A percentile compares a stretch with the other conserved stretches of the same genome.
These are phyloP conservation scores for Clarireedia paspali DNA, from an alignment of 2,329 filamentous ascomycete species.

Conservation along the genomic window DNA sequence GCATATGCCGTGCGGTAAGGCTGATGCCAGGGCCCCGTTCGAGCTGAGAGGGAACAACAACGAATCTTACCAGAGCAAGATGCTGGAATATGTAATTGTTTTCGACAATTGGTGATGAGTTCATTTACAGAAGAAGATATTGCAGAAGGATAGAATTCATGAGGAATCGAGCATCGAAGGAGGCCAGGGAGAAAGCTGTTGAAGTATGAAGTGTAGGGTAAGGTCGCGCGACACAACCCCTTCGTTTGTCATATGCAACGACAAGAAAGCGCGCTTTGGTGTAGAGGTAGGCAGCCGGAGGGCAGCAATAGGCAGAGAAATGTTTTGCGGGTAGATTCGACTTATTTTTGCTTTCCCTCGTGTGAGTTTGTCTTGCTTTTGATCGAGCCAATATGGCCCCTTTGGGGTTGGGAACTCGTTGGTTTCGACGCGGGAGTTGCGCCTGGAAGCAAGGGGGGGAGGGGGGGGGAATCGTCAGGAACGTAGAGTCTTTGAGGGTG, in stretches of 20 bases:
- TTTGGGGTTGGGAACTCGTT: conserved; percentile 12
- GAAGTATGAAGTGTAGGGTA: conserved; percentile 25
- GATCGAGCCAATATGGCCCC: conserved; percentile 18
- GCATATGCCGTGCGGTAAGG: conserved; percentile 27
- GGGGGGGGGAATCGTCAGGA: conserved; percentile 21
- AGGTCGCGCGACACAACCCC: conserved; percentile 30
- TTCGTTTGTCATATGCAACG: conserved; percentile 31
- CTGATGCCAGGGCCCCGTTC: conserved; percentile 22
- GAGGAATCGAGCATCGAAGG: conserved; percentile 27
- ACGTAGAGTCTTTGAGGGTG: conserved; percentile 14
- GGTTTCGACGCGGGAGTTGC: conserved; percentile 14
- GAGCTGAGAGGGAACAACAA: conserved; percentile 20
- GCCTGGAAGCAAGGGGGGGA: conserved; percentile 22
- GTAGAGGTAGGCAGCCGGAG: conserved; percentile 28
- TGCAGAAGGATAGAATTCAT: conserved; percentile 18
- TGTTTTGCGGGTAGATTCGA: conserved; percentile 17
- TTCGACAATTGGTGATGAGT: conserved; percentile 22
- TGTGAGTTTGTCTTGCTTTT: conserved; percentile 16
- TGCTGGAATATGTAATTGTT: conserved; percentile 26
- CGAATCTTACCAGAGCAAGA: conserved; percentile 25
- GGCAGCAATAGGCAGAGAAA: conserved; percentile 15
- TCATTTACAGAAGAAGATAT: conserved; percentile 29
- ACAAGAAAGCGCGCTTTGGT: conserved; percentile 22
- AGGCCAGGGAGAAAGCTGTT: conserved; percentile 20
- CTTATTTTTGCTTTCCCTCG: conserved; percentile 5